A percentile compares a stretch with the other conserved stretches of the same genome.
These are phyloP conservation scores for Aspergillus conjunctus DNA, from an alignment of 495 filamentous ascomycete genomes.

Conservation along the genomic window DNA sequence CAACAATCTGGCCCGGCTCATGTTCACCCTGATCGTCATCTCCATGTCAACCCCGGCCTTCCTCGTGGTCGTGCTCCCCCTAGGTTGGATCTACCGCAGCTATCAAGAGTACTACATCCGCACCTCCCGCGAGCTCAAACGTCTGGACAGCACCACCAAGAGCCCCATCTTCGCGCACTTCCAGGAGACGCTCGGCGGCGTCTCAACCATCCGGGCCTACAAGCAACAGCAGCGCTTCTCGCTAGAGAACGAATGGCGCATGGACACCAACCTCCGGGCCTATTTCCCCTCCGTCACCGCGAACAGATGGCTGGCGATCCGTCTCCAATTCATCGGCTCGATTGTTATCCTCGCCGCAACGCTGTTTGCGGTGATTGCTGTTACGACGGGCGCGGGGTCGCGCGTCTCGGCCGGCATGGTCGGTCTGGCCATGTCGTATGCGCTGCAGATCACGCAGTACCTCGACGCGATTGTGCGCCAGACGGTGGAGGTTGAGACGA, in stretches of 20 bases:
- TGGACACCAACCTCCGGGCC: slow-evolving; percentile 90
- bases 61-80: slow-evolving; percentile 78
- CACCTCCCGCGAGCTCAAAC: slow-evolving; percentile 92
- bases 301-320: slow-evolving; percentile 92
- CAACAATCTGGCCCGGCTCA: slow-evolving; percentile 53
- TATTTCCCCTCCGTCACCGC: slow-evolving; percentile 95
- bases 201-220: slow-evolving; percentile 94
- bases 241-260: slow-evolving; percentile 92
- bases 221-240: slow-evolving; percentile 82
- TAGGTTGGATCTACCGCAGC: slow-evolving; percentile 60
- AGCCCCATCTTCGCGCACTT: slow-evolving; percentile 98
- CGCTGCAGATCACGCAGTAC: slow-evolving; percentile 90
- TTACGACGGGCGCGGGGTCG: no score
- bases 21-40: slow-evolving; percentile 86
- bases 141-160: slow-evolving; percentile 87
- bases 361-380: slow-evolving; percentile 61
- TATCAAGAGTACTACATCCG: slow-evolving; percentile 73
- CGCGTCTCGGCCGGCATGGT: slow-evolving; percentile 70
- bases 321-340: slow-evolving; percentile 89
- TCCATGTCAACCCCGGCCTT: slow-evolving; percentile 76
- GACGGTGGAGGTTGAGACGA: slow-evolving; percentile 97
- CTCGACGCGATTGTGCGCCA: slow-evolving; percentile 98
- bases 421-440: slow-evolving; percentile 93
- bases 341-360: slow-evolving; percentile 78
- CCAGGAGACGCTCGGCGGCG: slow-evolving; percentile 90